Percentiles rank a stretch among this genome's conserved stretches.
Conservation (phyloP, 371 early-diverging fungal species). For the Fennellomyces sp. region DNA sequence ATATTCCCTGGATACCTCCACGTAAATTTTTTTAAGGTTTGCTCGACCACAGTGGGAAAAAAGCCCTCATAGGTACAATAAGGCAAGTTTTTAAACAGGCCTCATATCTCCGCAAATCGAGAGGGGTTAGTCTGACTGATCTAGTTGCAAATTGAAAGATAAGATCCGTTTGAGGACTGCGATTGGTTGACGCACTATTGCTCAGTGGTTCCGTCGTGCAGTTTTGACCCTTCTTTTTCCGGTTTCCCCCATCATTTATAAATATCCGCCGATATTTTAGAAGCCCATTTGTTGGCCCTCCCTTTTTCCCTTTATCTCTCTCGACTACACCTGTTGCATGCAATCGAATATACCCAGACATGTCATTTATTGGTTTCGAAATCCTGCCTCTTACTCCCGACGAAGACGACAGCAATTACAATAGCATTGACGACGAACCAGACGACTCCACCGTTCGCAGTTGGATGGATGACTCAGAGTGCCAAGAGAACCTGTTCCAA, state of each 20-base stretch:
- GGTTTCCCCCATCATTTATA: neutral
- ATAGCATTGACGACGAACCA: conserved; percentile 5
- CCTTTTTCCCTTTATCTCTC: neutral
- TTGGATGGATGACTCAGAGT: conserved; percentile 44
- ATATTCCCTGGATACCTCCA: no score
- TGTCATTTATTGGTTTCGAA: conserved; percentile 20
- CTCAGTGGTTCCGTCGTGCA: conserved; percentile 1
- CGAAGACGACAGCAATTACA: conserved; percentile 18
- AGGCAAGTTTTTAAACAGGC: no score
- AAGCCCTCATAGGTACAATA: no score
- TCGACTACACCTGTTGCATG: no score
- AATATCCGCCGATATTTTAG: neutral
- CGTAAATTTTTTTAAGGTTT: no score
- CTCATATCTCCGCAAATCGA: no score
- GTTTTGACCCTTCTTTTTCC: conserved; percentile 7
- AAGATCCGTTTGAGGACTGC: conserved; percentile 1
- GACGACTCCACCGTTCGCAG: neutral
- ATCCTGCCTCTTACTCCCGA: conserved; percentile 21
- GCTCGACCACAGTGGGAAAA: no score
- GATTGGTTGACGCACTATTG: conserved; percentile 10
- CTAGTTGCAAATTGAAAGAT: no score
- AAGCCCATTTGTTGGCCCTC: neutral
- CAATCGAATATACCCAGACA: no score
- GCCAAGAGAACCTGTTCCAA: conserved; percentile 43
- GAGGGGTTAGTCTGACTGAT: no score